Evolutionary conservation across 192 early-diverging fungal species (phyloP), one percentile per base, ranked within the genome.

Genomic region (Allomyces macrogynus): DNA sequence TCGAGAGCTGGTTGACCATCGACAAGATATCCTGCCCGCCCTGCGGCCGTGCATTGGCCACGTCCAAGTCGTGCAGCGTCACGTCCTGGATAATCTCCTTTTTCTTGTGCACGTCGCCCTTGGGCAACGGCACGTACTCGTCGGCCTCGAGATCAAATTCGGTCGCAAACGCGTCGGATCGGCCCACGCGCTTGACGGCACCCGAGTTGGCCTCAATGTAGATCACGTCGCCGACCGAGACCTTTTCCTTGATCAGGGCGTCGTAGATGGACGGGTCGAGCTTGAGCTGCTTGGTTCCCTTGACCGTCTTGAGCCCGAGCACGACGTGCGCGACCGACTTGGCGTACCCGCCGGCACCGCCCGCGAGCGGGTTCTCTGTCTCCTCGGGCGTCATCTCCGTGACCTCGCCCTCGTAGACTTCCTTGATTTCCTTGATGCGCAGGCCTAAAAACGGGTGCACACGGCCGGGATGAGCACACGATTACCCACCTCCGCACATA

Each of bases 391-490:
- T 90, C 42, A 99, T 76, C 69, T 99, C 93, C 0, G 92, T 95
- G 24, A 99, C 92, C 74, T 99, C 96, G 64, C 96, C 96, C 74
- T 99, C 96, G 69, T 99, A 99, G 0, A 99, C 96, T 75, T 99
- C 93, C 75, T 97, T 99, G 24, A 90, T 91, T 68, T 99, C 96
- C 76, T 97, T 97, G 74, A 97, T 92, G 40, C 93, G 84, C 62
- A 99, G 76, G 24, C 90, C 89, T 83, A 70, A 1, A 27, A n/a
- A n/a, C n/a, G n/a, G n/a, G n/a, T n/a, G n/a, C n/a, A n/a, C n/a
- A n/a, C n/a, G n/a, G n/a, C n/a, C 26, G 26, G 1, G 26, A 27
- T 27, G 26, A 27, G 26, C 26, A 4, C 26, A 27, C 26, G 23
- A 66, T n/a, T 26, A 64, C n/a, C 22, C 7, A 22, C 12, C 23